Base-by-base conservation (phyloP, 495 filamentous ascomycete species). In the Sphaerosporella brunnea region DNA sequence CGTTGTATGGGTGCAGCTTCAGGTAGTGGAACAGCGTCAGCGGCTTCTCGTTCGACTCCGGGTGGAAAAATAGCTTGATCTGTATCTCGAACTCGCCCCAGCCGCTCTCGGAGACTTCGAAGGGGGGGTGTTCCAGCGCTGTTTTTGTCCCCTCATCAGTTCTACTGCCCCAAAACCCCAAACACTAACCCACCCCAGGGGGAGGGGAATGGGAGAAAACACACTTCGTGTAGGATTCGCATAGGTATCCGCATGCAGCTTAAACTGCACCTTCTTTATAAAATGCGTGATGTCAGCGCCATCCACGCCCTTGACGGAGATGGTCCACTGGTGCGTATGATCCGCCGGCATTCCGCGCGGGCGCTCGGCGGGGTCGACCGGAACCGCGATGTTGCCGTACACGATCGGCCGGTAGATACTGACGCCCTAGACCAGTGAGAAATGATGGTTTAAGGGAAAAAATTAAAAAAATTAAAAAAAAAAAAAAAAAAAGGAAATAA, bases 1-100 rank as follows among this genome's bases (percentile, higher is more conserved):
- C 75, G 15, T 84, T 84, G 60, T 88, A 97, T 0, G 86, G 84
- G 56, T 95, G 88, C 13, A 97, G 71, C 42, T 90, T 83, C 45
- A 97, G 66, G 56, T 81, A 81, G 61, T 95, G 90, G 66, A 84
- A 90, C 0, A 93, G 68, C 0, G 83, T 90, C 65, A 90, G 80
- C 9, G 88, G 80, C 64, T 95, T 95, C 66, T 95, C 90, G 57
- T 69, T 71, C 26, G 77, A 79, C 54, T 93, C 82, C 18, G 79
- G 74, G 18, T 82, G 74, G 63, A 94, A 96, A 67, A 85, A 87
- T 0, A 97, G 66, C 58, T 93, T 84, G 60, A 97, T 80, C 49
- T 84, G 79, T 52, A 96, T 87, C 58, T 90, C 82, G 68, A 97
- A 97, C 68, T 94, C 90, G 54, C 90, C 90, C 84, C 88, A 97